These are phyloP conservation scores for Pseudogymnoascus sp. DNA, from an alignment of 2,329 filamentous ascomycete species.

Conservation along the genomic window DNA sequence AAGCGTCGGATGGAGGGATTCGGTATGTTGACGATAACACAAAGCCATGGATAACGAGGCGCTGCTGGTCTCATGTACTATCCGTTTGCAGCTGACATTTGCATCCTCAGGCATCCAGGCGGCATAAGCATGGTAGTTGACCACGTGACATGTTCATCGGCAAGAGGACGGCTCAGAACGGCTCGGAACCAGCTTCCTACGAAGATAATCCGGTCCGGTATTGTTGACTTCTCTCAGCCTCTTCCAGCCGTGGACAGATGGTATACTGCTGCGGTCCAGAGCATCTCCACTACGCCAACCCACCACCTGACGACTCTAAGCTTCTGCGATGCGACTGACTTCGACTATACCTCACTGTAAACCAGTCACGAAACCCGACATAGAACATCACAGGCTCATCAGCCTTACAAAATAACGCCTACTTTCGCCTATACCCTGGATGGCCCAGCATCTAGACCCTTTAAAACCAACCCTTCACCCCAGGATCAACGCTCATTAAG, in stretches of 20 bases:
- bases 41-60: neutral
- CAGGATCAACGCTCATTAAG: neutral
- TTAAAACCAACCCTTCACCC: neutral
- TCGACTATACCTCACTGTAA: slow-evolving; percentile 2
- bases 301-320: slow-evolving; percentile 2
- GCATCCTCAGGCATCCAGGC: neutral
- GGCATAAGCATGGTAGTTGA: too few relatives aligned
- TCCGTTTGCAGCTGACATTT: slow-evolving; percentile 6
- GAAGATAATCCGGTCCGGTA: neutral
- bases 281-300: neutral
- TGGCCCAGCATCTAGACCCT: slow-evolving; percentile 7
- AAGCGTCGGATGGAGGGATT: slow-evolving; percentile 1
- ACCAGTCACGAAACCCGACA: neutral
- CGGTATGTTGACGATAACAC: slow-evolving; percentile 6
- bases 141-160: neutral
- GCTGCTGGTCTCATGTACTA: neutral
- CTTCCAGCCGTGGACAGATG: slow-evolving; percentile 5
- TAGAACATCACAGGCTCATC: slow-evolving; percentile 2
- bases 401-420: neutral
- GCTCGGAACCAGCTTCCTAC: neutral
- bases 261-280: neutral
- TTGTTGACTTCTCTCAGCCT: slow-evolving; percentile 7
- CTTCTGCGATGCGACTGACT: slow-evolving; percentile 1
- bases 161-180: neutral
- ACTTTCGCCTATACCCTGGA: neutral